Evolutionary conservation across 768 basidiomycete species (phyloP), one percentile per base, ranked within the genome.

Genomic region (Amanita muscaria): DNA sequence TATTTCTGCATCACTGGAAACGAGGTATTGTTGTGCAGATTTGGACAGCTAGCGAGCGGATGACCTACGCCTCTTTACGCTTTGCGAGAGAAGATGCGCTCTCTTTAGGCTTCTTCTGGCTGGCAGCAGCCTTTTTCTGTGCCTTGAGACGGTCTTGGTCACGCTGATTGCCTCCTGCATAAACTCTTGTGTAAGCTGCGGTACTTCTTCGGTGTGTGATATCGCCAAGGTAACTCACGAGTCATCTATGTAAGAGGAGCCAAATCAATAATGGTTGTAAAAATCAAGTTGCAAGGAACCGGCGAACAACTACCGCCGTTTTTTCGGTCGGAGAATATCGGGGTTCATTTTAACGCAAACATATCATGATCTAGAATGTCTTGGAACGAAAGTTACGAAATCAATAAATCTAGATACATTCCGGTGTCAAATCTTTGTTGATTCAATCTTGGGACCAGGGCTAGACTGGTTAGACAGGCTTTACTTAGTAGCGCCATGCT

Each of bases 121-220:
- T 44, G 5, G 67, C 63, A 11, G 66, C 62, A 11, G 66, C 62
- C 64, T 85, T 88, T 68, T 89, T 89, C 66, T 79, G 77, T 11
- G 83, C 79, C 59, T 77, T 80, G 16, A 65, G 62, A 51, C 87
- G 83, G 61, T 83, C 87, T 61, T 65, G 70, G 5, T 89, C 87
- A 42, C 87, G 76, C 61, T 88, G 86, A 59, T 89, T 87, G 53
- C 87, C 87, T 56, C 87, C 87, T 88, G 54, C 35, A 38, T 49
- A 40, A 49, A 18, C 39, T 42, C 33, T 47, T 47, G 37, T 54
- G 58, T 57, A 46, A 58, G 57, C 52, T 46, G 48, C 47, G 31
- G 32, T 38, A 55, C 40, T 40, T 40, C 40, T 47, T 52, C 23
- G 38, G 50, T 16, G 25, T 4, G 21, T 2, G 15, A 37, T 29